Conservation (phyloP, 441 rosid genomes). For the Pelargonium cotyledonis region DNA sequence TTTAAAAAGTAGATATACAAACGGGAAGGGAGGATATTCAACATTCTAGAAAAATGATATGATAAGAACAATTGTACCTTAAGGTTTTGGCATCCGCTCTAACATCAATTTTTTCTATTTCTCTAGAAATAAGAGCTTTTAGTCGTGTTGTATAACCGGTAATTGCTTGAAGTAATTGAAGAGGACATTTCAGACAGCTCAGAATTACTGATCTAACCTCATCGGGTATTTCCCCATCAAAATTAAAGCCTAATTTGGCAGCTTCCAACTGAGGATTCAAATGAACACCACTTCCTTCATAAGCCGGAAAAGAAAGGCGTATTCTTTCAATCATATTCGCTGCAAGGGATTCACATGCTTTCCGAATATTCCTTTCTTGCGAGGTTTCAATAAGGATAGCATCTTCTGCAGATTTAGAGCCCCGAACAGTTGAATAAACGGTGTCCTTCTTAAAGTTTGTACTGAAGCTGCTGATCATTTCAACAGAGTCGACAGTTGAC, state of each 20-base stretch:
- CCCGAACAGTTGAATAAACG: conserved; percentile 83
- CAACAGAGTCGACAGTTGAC: conserved; percentile 49
- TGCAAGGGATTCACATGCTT: conserved; percentile 82
- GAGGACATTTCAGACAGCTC: conserved; percentile 69
- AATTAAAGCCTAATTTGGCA: conserved; percentile 70
- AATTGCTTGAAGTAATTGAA: conserved; percentile 71
- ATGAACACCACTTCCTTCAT: conserved; percentile 86
- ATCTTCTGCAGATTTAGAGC: conserved; percentile 68
- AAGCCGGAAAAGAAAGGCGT: conserved; percentile 72
- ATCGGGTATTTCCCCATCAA: conserved; percentile 70
- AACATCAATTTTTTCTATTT: conserved; percentile 81
- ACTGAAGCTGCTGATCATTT: conserved; percentile 43
- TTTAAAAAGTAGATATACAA: conserved; percentile 2
- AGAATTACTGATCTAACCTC: conserved; percentile 55
- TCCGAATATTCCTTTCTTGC: conserved; percentile 66
- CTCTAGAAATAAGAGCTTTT: conserved; percentile 60
- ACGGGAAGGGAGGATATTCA: conserved; percentile 10
- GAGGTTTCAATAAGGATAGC: conserved; percentile 80
- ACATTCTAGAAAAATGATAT: conserved; percentile 5
- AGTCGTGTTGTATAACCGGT: conserved; percentile 56
- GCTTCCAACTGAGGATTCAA: conserved; percentile 67
- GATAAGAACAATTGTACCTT: conserved; percentile 31
- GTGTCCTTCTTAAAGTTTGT: conserved; percentile 61
- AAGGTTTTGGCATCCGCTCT: conserved; percentile 87
- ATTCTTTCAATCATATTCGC: conserved; percentile 57